A percentile compares a stretch with the other conserved stretches of the same genome.
phyloP scores from a whole-genome alignment of 805 yeast species.

The Lachancea kluyveri region DNA sequence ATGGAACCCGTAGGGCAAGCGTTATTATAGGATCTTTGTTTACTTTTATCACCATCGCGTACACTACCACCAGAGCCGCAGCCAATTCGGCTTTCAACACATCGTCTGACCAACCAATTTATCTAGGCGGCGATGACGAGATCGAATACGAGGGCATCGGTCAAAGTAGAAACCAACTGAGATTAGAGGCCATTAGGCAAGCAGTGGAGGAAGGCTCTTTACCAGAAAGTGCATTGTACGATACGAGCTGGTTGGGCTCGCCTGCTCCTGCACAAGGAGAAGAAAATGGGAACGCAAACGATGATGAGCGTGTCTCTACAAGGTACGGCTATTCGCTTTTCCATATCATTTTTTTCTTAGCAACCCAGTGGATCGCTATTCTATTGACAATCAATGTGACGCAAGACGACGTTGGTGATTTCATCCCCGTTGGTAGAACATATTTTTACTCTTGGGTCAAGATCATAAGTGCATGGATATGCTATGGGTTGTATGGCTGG shows the following conservation, averaged over 20 bases:
- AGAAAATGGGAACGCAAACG: slow-evolving; percentile 31
- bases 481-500: slow-evolving; percentile 84
- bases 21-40: slow-evolving; percentile 86
- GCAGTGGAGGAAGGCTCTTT: slow-evolving; percentile 96
- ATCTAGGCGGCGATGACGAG: slow-evolving; percentile 25
- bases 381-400: slow-evolving; percentile 87
- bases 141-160: slow-evolving; percentile 40
- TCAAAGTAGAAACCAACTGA: slow-evolving; percentile 55
- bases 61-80: slow-evolving; percentile 96
- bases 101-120: slow-evolving; percentile 32
- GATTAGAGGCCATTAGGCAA: slow-evolving; percentile 81
- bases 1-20: slow-evolving; percentile 85
- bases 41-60: slow-evolving; percentile 92
- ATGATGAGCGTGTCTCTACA: slow-evolving; percentile 60
- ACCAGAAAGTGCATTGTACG: slow-evolving; percentile 86
- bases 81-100: slow-evolving; percentile 64
- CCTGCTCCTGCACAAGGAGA: slow-evolving; percentile 26
- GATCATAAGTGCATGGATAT: slow-evolving; percentile 86
- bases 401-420: slow-evolving; percentile 76
- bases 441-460: slow-evolving; percentile 95
- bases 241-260: slow-evolving; percentile 51
- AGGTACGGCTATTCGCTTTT: slow-evolving; percentile 82
- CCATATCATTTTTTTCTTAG: slow-evolving; percentile 87
- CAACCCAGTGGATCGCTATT: slow-evolving; percentile 96
- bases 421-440: slow-evolving; percentile 94